A percentile compares a stretch with the other conserved stretches of the same genome.
phyloP scores from a whole-genome alignment of 2,329 filamentous ascomycete species.

The Microdochium nivale region DNA sequence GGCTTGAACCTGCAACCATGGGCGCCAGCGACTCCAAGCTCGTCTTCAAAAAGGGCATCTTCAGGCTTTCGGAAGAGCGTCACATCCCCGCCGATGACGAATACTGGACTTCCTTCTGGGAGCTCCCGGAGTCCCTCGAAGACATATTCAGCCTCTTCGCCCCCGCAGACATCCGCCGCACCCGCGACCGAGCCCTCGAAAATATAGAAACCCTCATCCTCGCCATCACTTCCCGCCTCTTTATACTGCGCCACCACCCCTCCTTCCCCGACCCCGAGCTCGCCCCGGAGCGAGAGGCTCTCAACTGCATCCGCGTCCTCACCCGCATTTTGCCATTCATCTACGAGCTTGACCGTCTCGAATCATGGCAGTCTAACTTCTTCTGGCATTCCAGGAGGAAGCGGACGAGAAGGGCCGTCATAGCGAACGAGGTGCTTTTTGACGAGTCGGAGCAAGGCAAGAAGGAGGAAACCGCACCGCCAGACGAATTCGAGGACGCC shows the following conservation, averaged over 20 bases:
- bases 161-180: conserved; percentile 77
- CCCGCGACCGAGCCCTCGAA: conserved; percentile 73
- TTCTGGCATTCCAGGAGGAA: conserved; percentile 78
- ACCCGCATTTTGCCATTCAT: conserved; percentile 85
- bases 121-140: conserved; percentile 88
- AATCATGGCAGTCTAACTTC: conserved; percentile 83
- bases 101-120: conserved; percentile 97
- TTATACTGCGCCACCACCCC: conserved; percentile 75
- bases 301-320: conserved; percentile 90
- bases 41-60: conserved; percentile 97
- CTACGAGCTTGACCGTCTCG: conserved; percentile 79
- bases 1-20: conserved; percentile 44
- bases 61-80: conserved; percentile 85
- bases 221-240: conserved; percentile 74
- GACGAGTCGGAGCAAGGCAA: conserved; percentile 60
- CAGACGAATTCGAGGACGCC: conserved; percentile 66
- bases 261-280: conserved; percentile 83
- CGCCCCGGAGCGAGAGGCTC: conserved; percentile 72
- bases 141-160: conserved; percentile 97
- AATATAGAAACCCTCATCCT: conserved; percentile 87
- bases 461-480: conserved; percentile 31
- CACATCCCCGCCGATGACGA: conserved; percentile 79
- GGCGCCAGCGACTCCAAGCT: conserved; percentile 98
- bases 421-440: conserved; percentile 72
- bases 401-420: conserved; percentile 54